Conservation (phyloP, 306 rosid genomes). For the Quillaja saponaria region DNA sequence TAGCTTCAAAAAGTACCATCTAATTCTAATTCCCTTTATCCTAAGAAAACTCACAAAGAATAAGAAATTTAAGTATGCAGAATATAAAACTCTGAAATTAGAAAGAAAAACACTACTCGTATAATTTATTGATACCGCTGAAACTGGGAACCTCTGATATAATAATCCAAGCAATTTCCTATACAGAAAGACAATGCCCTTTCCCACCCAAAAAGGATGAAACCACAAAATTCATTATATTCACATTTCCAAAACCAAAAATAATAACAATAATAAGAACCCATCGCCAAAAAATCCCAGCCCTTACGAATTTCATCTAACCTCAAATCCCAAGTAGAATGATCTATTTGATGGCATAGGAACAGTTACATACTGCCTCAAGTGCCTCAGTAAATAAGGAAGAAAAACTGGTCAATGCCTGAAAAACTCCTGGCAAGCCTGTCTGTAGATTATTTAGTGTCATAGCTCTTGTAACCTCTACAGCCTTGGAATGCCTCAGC, state of each 20-base stretch:
- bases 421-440: conserved; percentile 96
- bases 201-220: conserved; percentile 45
- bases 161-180: conserved; percentile 68
- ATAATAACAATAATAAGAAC: conserved; percentile 41
- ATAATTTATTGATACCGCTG: conserved; percentile 58
- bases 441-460: conserved; percentile 92
- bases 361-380: conserved; percentile 65
- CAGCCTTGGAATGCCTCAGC: conserved; percentile 81
- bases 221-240: conserved; percentile 73
- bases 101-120: no score
- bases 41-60: no score
- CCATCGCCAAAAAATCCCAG: conserved; percentile 47
- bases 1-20: no score
- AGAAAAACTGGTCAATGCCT: conserved; percentile 89
- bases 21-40: no score
- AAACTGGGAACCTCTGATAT: conserved; percentile 48
- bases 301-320: conserved; percentile 37
- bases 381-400: conserved; percentile 81
- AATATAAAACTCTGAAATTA: no score
- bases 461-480: conserved; percentile 89
- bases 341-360: conserved; percentile 79
- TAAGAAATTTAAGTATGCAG: no score
- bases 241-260: conserved; percentile 57
- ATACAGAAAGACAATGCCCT: conserved; percentile 54
- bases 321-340: conserved; percentile 39